Conservation (phyloP, 1,284 basidiomycete genomes). For the Austroboletus rostrupii region DNA sequence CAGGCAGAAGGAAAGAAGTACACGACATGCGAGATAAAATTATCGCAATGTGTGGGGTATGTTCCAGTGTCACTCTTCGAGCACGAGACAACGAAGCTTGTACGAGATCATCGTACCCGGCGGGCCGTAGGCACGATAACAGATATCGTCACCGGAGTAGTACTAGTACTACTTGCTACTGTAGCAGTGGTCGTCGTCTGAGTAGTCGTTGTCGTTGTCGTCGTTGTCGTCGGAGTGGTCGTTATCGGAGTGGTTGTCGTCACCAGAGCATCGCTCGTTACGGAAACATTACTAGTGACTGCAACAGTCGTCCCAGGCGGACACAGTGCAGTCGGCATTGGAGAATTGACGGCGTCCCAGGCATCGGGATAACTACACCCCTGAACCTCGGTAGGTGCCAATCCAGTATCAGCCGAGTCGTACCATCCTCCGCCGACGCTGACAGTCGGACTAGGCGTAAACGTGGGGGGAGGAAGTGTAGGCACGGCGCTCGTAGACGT, state of each 20-base stretch:
- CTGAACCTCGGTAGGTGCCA: conserved; percentile 52
- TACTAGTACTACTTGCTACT: neutral
- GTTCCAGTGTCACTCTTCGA: neutral
- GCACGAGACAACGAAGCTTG: neutral
- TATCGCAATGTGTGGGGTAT: neutral
- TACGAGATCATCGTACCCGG: conserved; percentile 4
- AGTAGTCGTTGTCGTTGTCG: too few relatives aligned
- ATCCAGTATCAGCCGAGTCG: conserved; percentile 51
- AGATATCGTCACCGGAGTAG: conserved; percentile 6
- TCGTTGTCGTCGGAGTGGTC: too few relatives aligned
- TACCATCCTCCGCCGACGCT: conserved; percentile 72
- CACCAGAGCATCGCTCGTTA: too few relatives aligned
- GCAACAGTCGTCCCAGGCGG: conserved; percentile 33
- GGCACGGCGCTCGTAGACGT: conserved; percentile 61
- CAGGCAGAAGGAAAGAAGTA: neutral
- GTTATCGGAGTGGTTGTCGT: too few relatives aligned
- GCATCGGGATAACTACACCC: conserved; percentile 65
- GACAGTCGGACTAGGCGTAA: conserved; percentile 48
- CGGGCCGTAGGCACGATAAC: conserved; percentile 3
- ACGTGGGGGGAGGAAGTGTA: conserved; percentile 59
- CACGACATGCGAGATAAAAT: neutral
- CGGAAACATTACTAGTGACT: neutral
- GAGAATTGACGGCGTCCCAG: conserved; percentile 49
- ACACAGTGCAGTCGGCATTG: conserved; percentile 46
- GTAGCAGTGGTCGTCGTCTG: too few relatives aligned